A percentile compares a stretch with the other conserved stretches of the same genome.
Evolutionary conservation across 2,329 filamentous ascomycete species (phyloP).

Genomic region (Ophiostoma tasmaniense): DNA sequence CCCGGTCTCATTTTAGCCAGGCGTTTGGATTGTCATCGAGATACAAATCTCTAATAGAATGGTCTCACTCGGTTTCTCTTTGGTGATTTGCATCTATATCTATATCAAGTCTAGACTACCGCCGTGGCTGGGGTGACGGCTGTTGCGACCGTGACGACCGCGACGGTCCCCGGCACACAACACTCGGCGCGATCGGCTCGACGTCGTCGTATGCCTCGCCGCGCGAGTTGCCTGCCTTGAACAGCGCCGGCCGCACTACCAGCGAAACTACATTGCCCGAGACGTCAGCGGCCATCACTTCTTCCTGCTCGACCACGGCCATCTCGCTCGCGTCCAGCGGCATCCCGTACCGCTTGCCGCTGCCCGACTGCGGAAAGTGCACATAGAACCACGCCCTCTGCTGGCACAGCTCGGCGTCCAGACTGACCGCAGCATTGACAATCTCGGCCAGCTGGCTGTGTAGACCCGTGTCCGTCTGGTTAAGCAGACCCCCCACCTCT

Average conservation of each 20-base stretch:
- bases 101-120: neutral
- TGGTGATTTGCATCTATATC: neutral
- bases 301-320: neutral
- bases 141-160: neutral
- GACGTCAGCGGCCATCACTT: neutral
- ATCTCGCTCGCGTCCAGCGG: constrained; percentile 4
- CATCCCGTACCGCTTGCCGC: constrained; percentile 15
- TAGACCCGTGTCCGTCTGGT: neutral
- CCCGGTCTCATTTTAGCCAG: constrained; percentile 3
- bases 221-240: constrained; percentile 16
- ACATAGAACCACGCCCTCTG: constrained; percentile 17
- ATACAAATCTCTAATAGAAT: neutral
- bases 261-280: neutral
- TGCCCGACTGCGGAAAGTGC: constrained; percentile 10
- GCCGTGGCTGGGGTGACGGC: neutral
- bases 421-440: constrained; percentile 6
- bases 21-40: constrained; percentile 5
- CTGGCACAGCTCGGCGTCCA: constrained; percentile 18
- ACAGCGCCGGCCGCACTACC: constrained; percentile 14
- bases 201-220: constrained; percentile 16
- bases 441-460: neutral
- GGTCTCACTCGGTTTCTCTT: too few species aligned
- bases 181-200: neutral
- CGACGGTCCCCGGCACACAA: neutral
- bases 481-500: neutral